These are phyloP conservation scores for Bryum argenteum DNA, from an alignment of 225 moss, liverwort and hornwort genomes.

Conservation along the genomic window DNA sequence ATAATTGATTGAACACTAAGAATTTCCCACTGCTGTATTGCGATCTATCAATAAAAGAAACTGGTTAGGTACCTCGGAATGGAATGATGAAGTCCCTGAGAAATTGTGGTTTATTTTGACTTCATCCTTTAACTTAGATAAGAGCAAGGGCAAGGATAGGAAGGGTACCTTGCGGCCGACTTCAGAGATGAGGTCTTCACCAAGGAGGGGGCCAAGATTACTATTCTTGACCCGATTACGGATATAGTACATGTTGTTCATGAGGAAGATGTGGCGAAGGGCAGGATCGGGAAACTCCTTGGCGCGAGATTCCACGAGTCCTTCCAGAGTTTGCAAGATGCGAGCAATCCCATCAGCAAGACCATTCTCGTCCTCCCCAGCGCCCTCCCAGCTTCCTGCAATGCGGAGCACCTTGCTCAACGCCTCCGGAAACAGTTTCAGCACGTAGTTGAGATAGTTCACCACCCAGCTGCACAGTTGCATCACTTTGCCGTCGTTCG, in stretches of 20 bases:
- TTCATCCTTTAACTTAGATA: no score
- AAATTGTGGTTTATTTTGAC: no score
- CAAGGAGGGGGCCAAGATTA: constrained; percentile 63
- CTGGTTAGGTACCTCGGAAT: no score
- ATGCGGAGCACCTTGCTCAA: constrained; percentile 76
- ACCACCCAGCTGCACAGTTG: constrained; percentile 82
- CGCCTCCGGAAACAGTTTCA: constrained; percentile 65
- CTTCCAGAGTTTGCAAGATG: constrained; percentile 73
- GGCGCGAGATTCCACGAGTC: constrained; percentile 55
- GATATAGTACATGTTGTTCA: constrained; percentile 91
- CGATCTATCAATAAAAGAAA: no score
- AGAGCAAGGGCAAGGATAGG: background rate
- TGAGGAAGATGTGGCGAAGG: constrained; percentile 72
- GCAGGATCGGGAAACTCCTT: constrained; percentile 60
- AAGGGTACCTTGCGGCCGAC: constrained; percentile 60
- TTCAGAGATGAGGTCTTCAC: constrained; percentile 69
- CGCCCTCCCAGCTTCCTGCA: constrained; percentile 60
- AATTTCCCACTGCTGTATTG: no score
- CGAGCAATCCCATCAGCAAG: constrained; percentile 58
- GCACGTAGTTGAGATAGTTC: constrained; percentile 75
- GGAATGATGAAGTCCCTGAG: no score
- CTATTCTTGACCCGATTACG: constrained; percentile 71
- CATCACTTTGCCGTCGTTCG: constrained; percentile 65
- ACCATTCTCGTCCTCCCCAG: constrained; percentile 47
- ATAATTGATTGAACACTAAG: no score